phyloP scores from a whole-genome alignment of 2,329 filamentous ascomycete genomes.

The Emydomyces testavorans region DNA sequence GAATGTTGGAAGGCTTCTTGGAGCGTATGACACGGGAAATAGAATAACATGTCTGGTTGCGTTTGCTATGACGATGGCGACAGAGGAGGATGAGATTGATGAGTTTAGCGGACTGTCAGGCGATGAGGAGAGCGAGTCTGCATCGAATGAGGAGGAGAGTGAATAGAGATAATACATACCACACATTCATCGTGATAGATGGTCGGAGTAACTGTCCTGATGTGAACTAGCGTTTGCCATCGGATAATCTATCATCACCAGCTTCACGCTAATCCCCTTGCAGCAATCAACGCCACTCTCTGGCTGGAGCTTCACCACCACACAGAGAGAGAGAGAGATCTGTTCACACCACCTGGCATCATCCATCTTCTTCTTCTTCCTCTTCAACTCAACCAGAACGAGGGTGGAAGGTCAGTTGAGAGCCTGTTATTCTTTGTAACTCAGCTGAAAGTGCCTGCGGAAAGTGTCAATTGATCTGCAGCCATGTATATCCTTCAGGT shows the following conservation, averaged over 20 bases:
- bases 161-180: not conserved
- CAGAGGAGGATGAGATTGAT: constrained; percentile 45
- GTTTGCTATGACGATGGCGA: constrained; percentile 66
- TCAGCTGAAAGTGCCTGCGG: not conserved
- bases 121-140: constrained; percentile 21
- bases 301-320: not conserved
- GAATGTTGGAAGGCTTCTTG: constrained; percentile 57
- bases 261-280: not conserved
- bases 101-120: constrained; percentile 40
- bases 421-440: not conserved
- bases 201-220: not conserved
- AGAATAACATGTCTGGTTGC: constrained; percentile 79
- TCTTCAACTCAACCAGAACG: not conserved
- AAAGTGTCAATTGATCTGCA: constrained; percentile 5
- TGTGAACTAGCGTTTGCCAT: not conserved
- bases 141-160: constrained; percentile 14
- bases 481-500: constrained; percentile 31
- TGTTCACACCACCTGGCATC: constrained; percentile 11
- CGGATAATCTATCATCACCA: not conserved
- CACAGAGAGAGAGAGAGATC: no score
- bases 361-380: not conserved
- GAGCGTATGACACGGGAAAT: constrained; percentile 72
- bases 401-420: not conserved
- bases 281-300: no score
- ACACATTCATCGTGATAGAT: no score